Evolutionary conservation across 2,329 filamentous ascomycete species (phyloP).

Genomic region (Aspergillus ochraceus): DNA sequence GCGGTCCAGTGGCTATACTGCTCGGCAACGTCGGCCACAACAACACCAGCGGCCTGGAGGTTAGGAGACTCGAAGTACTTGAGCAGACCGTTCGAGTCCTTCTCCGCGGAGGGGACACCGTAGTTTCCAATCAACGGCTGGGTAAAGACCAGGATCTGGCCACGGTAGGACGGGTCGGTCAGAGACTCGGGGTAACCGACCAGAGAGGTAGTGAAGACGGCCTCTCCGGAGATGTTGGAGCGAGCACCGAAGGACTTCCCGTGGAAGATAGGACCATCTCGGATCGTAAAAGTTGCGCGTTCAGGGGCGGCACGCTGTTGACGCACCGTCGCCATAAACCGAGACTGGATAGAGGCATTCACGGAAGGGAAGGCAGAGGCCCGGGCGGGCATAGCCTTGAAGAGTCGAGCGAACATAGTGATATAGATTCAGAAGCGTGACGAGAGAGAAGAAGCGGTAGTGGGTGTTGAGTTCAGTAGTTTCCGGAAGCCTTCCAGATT

Average conservation of each 20-base stretch:
- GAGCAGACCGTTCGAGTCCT: slow-evolving; percentile 85
- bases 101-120: slow-evolving; percentile 82
- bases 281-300: slow-evolving; percentile 91
- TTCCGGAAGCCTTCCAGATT: slow-evolving; percentile 67
- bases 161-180: slow-evolving; percentile 68
- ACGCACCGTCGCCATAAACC: slow-evolving; percentile 64
- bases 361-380: slow-evolving; percentile 46
- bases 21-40: slow-evolving; percentile 90
- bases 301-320: slow-evolving; percentile 72
- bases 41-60: slow-evolving; percentile 92
- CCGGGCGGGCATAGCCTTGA: slow-evolving; percentile 53
- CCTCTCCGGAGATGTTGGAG: slow-evolving; percentile 94
- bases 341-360: slow-evolving; percentile 38
- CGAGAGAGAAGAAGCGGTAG: not conserved
- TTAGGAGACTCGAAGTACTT: slow-evolving; percentile 99
- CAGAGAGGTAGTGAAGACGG: slow-evolving; percentile 96
- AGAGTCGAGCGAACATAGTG: slow-evolving; percentile 55
- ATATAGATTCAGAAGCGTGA: slow-evolving; percentile 5
- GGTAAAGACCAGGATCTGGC: slow-evolving; percentile 96
- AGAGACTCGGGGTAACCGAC: slow-evolving; percentile 95
- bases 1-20: slow-evolving; percentile 99
- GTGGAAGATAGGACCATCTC: slow-evolving; percentile 92
- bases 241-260: slow-evolving; percentile 97
- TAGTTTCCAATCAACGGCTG: slow-evolving; percentile 98
- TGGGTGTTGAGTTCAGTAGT: slow-evolving; percentile 43